Evolutionary conservation across 345 rosid genomes (phyloP), one percentile per base, ranked within the genome.

Genomic region (Raphanus raphanistrum): DNA sequence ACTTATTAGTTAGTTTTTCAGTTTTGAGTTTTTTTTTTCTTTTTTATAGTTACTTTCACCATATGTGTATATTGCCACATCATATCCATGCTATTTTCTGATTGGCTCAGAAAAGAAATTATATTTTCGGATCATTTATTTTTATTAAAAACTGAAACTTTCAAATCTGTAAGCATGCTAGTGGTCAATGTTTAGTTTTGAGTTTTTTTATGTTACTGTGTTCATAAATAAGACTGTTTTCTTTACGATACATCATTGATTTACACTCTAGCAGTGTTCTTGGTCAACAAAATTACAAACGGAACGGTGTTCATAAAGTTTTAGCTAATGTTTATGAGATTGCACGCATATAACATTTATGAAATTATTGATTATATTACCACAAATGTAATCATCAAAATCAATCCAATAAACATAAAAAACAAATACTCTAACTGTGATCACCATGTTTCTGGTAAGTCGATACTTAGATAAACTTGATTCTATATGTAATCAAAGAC

Each of bases 41-140:
- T 13, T 8, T 31, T 13, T 52, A 15, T 1, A 61, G 52, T 63
- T 62, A 26, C 36, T 8, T 32, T 43, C 33, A 68, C 70, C 79
- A 76, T 74, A 12, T 48, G 71, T 76, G 33, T 76, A 76, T n/a
- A 25, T 77, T 52, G 71, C 66, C 76, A 71, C 72, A 61, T 77
- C 81, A 65, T 4, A 6, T 13, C 1, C 12, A 31, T 57, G 16
- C 36, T 43, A 4, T 41, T 38, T 43, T 76, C 45, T 52, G 65
- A 62, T 73, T 73, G 70, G 76, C 4, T 41, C 2, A 41, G 13
- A 41, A 41, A 41, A 41, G 3, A 41, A 21, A 21, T 10, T 9
- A 41, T 41, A 21, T 41, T 41, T 38, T 38, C 13, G 13, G 13
- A 41, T 10, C 10, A 10, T 41, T 41, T 41, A 41, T 2, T 41